Conservation (phyloP, 2,329 filamentous ascomycete genomes). For the Fusarium protoensiforme region DNA sequence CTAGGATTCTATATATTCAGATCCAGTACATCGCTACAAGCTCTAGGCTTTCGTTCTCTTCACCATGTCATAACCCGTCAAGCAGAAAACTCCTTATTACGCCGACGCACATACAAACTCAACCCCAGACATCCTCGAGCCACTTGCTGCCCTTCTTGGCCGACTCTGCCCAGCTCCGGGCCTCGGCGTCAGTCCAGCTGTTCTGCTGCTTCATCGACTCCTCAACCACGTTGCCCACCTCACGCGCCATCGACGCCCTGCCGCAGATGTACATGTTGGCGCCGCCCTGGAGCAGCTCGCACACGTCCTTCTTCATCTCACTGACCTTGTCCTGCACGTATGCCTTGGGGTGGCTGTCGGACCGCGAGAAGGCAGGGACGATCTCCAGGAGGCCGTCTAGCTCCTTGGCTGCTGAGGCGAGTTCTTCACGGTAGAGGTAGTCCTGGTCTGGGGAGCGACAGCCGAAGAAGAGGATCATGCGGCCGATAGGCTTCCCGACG, state of each 20-base stretch:
- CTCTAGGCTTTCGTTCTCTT: neutral
- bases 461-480: conserved; percentile 65
- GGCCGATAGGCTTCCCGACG: conserved; percentile 34
- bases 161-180: conserved; percentile 58
- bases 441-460: conserved; percentile 65
- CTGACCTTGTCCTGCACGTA: conserved; percentile 54
- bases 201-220: conserved; percentile 48
- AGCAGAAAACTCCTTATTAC: neutral
- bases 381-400: conserved; percentile 29
- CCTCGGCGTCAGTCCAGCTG: conserved; percentile 52
- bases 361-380: conserved; percentile 32
- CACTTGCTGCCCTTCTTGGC: conserved; percentile 63
- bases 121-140: conserved; percentile 66
- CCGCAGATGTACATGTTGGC: conserved; percentile 57
- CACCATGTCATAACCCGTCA: neutral
- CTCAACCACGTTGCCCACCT: conserved; percentile 53
- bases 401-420: conserved; percentile 29
- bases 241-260: conserved; percentile 55
- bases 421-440: conserved; percentile 63
- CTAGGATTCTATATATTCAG: neutral
- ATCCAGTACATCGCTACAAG: neutral
- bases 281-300: conserved; percentile 45
- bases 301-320: conserved; percentile 44
- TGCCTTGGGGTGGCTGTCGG: conserved; percentile 28
- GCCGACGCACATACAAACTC: neutral